Evolutionary conservation across 371 early-diverging fungal species (phyloP).

Genomic region (Rhizopus sp.): DNA sequence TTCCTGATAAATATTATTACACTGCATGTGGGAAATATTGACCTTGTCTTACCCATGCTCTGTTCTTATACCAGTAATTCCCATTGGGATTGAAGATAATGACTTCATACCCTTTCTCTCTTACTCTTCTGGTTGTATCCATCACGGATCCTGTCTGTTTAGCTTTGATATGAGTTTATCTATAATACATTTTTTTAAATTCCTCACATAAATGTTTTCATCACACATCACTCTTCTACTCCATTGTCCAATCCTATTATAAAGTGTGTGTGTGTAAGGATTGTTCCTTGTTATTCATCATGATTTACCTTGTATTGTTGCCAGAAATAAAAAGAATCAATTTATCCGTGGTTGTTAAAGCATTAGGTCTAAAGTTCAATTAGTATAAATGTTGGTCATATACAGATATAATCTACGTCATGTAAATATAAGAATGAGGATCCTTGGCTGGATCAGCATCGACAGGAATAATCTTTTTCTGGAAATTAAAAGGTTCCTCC

Average conservation of each 20-base stretch:
- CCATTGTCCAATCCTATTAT: slow-evolving; percentile 46
- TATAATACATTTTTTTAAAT: neutral
- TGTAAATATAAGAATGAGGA: slow-evolving; percentile 39
- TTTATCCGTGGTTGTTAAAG: slow-evolving; percentile 46
- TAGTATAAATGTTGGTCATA: neutral
- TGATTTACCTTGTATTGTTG: slow-evolving; percentile 37
- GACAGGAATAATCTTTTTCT: slow-evolving; percentile 35
- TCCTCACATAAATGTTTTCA: slow-evolving; percentile 38
- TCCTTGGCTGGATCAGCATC: slow-evolving; percentile 37
- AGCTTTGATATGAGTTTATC: neutral
- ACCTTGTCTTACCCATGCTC: slow-evolving; percentile 26
- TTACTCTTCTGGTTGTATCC: slow-evolving; percentile 23
- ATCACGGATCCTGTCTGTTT: slow-evolving; percentile 46
- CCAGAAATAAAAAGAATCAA: slow-evolving; percentile 43
- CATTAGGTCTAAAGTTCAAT: slow-evolving; percentile 35
- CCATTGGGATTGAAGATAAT: slow-evolving; percentile 50
- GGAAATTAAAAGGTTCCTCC: slow-evolving; percentile 29
- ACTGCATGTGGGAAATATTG: neutral
- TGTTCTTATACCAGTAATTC: slow-evolving; percentile 42
- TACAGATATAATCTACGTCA: slow-evolving; percentile 30
- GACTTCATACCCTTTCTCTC: slow-evolving; percentile 42
- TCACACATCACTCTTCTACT: slow-evolving; percentile 47
- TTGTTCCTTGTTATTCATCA: neutral
- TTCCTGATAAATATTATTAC: slow-evolving; percentile 6
- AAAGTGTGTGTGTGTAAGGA: neutral